Percentiles rank a stretch among this genome's conserved stretches.
phyloP scores from a whole-genome alignment of 2,329 filamentous ascomycete species.

The Fusarium sp. region DNA sequence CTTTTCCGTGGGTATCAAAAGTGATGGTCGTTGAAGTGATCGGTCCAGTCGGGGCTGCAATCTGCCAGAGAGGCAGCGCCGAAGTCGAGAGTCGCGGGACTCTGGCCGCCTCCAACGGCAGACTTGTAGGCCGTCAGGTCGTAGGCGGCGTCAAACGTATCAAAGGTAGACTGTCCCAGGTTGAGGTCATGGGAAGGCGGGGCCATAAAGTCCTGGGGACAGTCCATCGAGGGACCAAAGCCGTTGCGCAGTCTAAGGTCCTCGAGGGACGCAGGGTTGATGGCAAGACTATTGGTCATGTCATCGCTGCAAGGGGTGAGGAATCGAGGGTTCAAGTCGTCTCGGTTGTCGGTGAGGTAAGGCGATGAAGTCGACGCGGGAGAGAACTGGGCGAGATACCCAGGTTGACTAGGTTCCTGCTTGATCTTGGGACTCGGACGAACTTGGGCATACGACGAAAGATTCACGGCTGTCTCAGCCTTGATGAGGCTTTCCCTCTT shows the following conservation, averaged over 20 bases:
- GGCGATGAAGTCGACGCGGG: conserved; percentile 51
- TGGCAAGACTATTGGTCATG: conserved; percentile 42
- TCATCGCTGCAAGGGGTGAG: conserved; percentile 65
- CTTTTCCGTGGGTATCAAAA: conserved; percentile 46
- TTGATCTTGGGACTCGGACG: conserved; percentile 46
- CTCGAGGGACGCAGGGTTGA: conserved; percentile 45
- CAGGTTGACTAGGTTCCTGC: conserved; percentile 48
- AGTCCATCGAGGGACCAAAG: conserved; percentile 43
- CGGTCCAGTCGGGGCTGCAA: conserved; percentile 44
- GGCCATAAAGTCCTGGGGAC: conserved; percentile 43
- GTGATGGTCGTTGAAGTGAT: conserved; percentile 44
- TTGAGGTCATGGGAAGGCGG: conserved; percentile 42
- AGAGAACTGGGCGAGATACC: conserved; percentile 48
- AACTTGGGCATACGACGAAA: conserved; percentile 46
- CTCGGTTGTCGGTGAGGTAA: conserved; percentile 48
- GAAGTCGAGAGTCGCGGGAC: conserved; percentile 39
- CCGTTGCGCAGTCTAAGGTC: conserved; percentile 41
- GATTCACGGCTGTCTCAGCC: conserved; percentile 48
- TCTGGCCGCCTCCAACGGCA: conserved; percentile 43
- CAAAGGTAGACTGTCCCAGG: conserved; percentile 49
- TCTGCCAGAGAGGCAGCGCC: conserved; percentile 42
- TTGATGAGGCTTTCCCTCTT: conserved; percentile 53
- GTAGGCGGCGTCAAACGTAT: conserved; percentile 53
- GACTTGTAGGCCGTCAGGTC: conserved; percentile 50
- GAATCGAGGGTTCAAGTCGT: conserved; percentile 53